phyloP scores from a whole-genome alignment of 306 rosid genomes.

The Ormosia emarginata region DNA sequence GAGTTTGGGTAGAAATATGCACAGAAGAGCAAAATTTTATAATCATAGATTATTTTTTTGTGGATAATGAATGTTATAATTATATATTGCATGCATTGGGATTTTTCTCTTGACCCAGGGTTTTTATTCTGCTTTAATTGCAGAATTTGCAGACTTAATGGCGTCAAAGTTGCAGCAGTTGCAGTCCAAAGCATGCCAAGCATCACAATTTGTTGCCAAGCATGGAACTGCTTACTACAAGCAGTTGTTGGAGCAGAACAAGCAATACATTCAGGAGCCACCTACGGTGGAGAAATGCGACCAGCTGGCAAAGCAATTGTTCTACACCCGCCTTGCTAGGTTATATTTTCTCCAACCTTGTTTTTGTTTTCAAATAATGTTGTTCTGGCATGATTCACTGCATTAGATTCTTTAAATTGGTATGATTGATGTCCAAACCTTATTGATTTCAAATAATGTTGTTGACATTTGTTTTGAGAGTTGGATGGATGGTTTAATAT shows the following conservation, averaged over 20 bases:
- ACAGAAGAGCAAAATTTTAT: no score
- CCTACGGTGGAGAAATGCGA: slow-evolving; percentile 85
- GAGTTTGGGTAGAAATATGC: background rate
- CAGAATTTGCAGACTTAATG: slow-evolving; percentile 40
- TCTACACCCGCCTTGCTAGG: slow-evolving; percentile 97
- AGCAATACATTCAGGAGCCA: slow-evolving; percentile 87
- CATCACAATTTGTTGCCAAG: slow-evolving; percentile 57
- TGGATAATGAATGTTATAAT: background rate
- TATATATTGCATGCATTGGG: background rate
- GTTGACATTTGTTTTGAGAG: background rate
- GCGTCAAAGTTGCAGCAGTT: slow-evolving; percentile 70
- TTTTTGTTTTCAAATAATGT: background rate
- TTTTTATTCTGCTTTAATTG: background rate
- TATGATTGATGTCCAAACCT: background rate
- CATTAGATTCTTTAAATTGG: background rate
- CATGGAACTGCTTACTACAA: slow-evolving; percentile 70
- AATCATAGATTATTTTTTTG: background rate
- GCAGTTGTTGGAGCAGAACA: slow-evolving; percentile 83
- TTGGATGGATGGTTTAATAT: background rate
- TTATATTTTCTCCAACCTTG: slow-evolving; percentile 25
- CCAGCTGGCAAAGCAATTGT: slow-evolving; percentile 68
- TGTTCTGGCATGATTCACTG: background rate
- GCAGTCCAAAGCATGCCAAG: slow-evolving; percentile 83
- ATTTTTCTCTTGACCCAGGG: background rate
- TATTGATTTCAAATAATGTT: background rate